phyloP scores from a whole-genome alignment of 306 rosid species.

The Arachis stenosperma region DNA sequence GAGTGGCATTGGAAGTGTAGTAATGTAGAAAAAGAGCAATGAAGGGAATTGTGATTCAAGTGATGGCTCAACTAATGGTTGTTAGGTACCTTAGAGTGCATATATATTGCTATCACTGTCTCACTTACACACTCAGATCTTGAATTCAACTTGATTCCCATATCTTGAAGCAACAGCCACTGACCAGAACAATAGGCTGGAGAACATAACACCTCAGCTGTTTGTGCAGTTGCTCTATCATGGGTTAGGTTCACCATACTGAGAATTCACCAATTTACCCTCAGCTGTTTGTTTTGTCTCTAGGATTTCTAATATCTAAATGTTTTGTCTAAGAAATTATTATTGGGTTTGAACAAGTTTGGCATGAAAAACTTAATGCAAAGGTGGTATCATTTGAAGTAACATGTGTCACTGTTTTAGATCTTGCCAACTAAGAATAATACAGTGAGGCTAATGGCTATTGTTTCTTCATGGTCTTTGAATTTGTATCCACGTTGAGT shows the following conservation, averaged over 20 bases:
- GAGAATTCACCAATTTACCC: slow-evolving; percentile 39
- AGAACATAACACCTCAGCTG: slow-evolving; percentile 52
- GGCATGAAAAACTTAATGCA: slow-evolving; percentile 20
- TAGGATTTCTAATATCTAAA: neutral
- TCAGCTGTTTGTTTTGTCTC: neutral
- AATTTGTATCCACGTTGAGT: slow-evolving; percentile 35
- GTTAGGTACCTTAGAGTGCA: slow-evolving; percentile 48
- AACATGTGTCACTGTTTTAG: slow-evolving; percentile 15
- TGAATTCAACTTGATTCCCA: slow-evolving; percentile 48
- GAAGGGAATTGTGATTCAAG: slow-evolving; percentile 36
- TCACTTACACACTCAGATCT: slow-evolving; percentile 17
- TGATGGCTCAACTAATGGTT: slow-evolving; percentile 67
- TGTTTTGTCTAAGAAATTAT: slow-evolving; percentile 3
- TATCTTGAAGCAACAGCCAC: slow-evolving; percentile 72
- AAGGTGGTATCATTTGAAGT: neutral
- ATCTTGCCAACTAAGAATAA: slow-evolving; percentile 39
- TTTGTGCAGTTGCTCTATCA: slow-evolving; percentile 46
- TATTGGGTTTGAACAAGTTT: slow-evolving; percentile 16
- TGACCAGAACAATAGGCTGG: slow-evolving; percentile 48
- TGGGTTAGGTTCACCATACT: slow-evolving; percentile 35
- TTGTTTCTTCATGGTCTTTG: slow-evolving; percentile 7
- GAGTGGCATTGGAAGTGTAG: slow-evolving; percentile 29
- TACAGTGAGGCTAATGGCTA: neutral
- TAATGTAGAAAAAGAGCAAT: slow-evolving; percentile 38
- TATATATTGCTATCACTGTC: slow-evolving; percentile 34